Conservation (phyloP, 805 yeast species). For the Cephaloascus albidus region DNA sequence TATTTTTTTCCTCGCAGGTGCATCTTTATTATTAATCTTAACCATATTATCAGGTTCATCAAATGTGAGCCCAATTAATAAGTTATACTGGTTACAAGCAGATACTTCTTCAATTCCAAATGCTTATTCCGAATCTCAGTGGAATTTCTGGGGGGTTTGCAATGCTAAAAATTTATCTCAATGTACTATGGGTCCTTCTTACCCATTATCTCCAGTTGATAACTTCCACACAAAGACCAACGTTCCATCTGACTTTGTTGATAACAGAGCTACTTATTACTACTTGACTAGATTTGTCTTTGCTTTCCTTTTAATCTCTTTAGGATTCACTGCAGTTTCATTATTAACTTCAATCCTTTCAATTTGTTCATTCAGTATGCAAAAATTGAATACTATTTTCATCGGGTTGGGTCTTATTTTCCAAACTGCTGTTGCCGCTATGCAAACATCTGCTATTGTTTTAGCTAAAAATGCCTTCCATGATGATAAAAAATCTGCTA, state of each 20-base stretch:
- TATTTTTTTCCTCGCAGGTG: slow-evolving; percentile 19
- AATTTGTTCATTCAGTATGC: slow-evolving; percentile 45
- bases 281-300: slow-evolving; percentile 61
- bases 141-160: slow-evolving; percentile 83
- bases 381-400: slow-evolving; percentile 44
- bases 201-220: slow-evolving; percentile 67
- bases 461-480: slow-evolving; percentile 65
- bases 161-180: slow-evolving; percentile 24
- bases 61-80: slow-evolving; percentile 47
- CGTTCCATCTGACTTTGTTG: slow-evolving; percentile 45
- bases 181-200: slow-evolving; percentile 51
- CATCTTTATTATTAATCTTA: slow-evolving; percentile 43
- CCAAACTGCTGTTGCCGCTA: slow-evolving; percentile 52
- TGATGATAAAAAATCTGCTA: slow-evolving; percentile 29
- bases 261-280: slow-evolving; percentile 47
- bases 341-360: slow-evolving; percentile 47
- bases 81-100: slow-evolving; percentile 64
- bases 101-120: slow-evolving; percentile 46
- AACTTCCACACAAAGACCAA: slow-evolving; percentile 48
- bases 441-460: slow-evolving; percentile 73
- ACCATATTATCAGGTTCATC: slow-evolving; percentile 58
- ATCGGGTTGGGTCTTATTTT: slow-evolving; percentile 42
- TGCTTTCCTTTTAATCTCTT: slow-evolving; percentile 50
- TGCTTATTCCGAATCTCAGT: slow-evolving; percentile 47
- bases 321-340: slow-evolving; percentile 55